These are phyloP conservation scores for Komagataella kurtzmanii DNA, from an alignment of 805 yeast genomes.

Conservation along the genomic window DNA sequence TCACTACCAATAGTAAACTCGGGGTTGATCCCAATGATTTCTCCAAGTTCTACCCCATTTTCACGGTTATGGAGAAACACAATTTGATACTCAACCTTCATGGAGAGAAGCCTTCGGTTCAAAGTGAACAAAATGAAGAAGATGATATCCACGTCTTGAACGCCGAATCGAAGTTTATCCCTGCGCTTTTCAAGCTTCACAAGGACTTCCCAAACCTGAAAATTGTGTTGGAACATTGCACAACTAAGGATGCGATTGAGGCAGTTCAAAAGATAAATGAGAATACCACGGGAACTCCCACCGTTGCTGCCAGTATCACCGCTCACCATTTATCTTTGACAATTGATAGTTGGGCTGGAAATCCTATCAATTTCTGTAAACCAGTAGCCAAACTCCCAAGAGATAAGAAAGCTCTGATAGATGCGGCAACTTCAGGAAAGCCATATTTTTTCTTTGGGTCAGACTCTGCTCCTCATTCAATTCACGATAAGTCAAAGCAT, in stretches of 20 bases:
- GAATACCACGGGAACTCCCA: constrained; percentile 15
- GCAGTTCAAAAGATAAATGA: constrained; percentile 58
- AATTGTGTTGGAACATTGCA: constrained; percentile 89
- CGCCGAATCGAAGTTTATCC: constrained; percentile 88
- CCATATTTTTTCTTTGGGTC: constrained; percentile 94
- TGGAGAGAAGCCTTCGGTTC: constrained; percentile 80
- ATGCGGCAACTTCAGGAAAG: constrained; percentile 85
- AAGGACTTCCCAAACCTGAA: constrained; percentile 73
- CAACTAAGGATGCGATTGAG: constrained; percentile 79
- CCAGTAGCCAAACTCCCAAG: constrained; percentile 92
- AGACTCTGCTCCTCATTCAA: constrained; percentile 96
- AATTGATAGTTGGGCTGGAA: constrained; percentile 94
- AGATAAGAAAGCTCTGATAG: constrained; percentile 68
- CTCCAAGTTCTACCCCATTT: constrained; percentile 76
- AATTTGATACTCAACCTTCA: constrained; percentile 76
- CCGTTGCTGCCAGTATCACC: constrained; percentile 85
- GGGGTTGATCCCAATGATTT: constrained; percentile 95
- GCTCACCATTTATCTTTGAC: constrained; percentile 89
- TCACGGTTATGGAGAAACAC: constrained; percentile 75
- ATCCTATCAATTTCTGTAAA: constrained; percentile 89
- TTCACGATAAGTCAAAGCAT: constrained; percentile 62
- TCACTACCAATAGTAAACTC: constrained; percentile 86
- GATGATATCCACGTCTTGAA: constrained; percentile 79
- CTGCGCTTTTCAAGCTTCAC: constrained; percentile 73
- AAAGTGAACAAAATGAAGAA: constrained; percentile 20